These are phyloP conservation scores for Saccharomyces mikatae DNA, from an alignment of 805 yeast species.

Conservation along the genomic window DNA sequence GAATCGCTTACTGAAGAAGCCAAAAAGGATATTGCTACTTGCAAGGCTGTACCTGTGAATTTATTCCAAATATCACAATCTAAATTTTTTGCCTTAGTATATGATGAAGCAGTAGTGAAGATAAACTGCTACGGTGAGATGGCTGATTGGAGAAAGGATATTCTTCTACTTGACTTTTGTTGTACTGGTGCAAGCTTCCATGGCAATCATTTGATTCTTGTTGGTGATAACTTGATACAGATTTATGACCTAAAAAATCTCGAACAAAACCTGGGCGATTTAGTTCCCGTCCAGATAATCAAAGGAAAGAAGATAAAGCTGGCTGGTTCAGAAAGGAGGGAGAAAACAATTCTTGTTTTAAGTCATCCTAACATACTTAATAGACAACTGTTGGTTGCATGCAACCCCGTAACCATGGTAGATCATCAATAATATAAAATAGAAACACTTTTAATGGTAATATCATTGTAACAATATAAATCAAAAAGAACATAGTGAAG, in stretches of 20 bases:
- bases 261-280: slow-evolving; percentile 21
- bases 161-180: slow-evolving; percentile 36
- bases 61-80: slow-evolving; percentile 53
- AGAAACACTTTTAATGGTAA: neutral
- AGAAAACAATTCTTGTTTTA: slow-evolving; percentile 37
- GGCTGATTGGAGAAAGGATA: slow-evolving; percentile 33
- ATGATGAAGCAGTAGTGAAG: slow-evolving; percentile 62
- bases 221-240: slow-evolving; percentile 63
- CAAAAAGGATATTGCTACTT: slow-evolving; percentile 32
- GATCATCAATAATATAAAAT: neutral
- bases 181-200: slow-evolving; percentile 36
- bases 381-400: slow-evolving; percentile 44
- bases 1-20: slow-evolving; percentile 30
- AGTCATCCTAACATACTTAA: slow-evolving; percentile 61
- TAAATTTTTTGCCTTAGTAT: slow-evolving; percentile 51
- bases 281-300: slow-evolving; percentile 56
- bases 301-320: slow-evolving; percentile 57
- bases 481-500: neutral
- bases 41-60: slow-evolving; percentile 44
- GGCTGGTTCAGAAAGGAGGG: slow-evolving; percentile 32
- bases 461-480: neutral
- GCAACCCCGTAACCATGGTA: slow-evolving; percentile 3
- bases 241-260: slow-evolving; percentile 43
- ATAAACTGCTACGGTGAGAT: slow-evolving; percentile 52
- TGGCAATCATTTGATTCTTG: slow-evolving; percentile 42